Evolutionary conservation across 202 grass and related monocot genomes (phyloP), one percentile per base, ranked within the genome.

Genomic region (Carex arenaria): DNA sequence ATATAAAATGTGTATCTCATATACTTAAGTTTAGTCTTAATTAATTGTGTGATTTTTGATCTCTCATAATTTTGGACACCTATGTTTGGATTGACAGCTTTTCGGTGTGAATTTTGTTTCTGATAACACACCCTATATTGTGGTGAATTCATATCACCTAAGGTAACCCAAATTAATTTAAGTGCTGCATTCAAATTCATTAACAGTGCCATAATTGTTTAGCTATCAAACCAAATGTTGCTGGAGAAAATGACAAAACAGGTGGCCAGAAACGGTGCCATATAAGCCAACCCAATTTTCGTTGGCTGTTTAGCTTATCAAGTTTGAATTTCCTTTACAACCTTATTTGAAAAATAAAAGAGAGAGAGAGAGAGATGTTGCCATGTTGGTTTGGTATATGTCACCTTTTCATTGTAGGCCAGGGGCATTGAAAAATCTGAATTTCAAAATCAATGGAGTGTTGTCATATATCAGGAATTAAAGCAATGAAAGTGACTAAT

Each of bases 361-460:
- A 36, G 34, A 18, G 18, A 36, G 34, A 18, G 18, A 82, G 13
- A 67, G n/a, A 56, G n/a, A 68, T 82, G 42, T 49, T 38, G 4
- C 45, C 9, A 47, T 47, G 45, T 12, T 49, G 45, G 80, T 82
- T 82, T 82, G 80, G 80, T 82, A 82, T 56, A 47, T 82, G 80
- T 82, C 80, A 82, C 45, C 45, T 82, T 82, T 82, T 17, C 62
- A 51, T 82, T 82, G 80, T 82, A 82, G 80, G 80, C 45, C 80
- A 69, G 80, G 80, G 56, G 18, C 80, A 69, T 82, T 82, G 64
- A 82, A 82, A 82, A 53, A 38, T 78, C 69, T 78, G 53, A 38
- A 28, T 57, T 59, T 54, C 26, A 54, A 69, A 63, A 82, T 64
- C 63, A 82, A 82, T 15, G 42, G 62, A 69, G 61, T 82, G 62